Base-by-base conservation (phyloP, 768 basidiomycete species). In the Boletus barrowsii region DNA sequence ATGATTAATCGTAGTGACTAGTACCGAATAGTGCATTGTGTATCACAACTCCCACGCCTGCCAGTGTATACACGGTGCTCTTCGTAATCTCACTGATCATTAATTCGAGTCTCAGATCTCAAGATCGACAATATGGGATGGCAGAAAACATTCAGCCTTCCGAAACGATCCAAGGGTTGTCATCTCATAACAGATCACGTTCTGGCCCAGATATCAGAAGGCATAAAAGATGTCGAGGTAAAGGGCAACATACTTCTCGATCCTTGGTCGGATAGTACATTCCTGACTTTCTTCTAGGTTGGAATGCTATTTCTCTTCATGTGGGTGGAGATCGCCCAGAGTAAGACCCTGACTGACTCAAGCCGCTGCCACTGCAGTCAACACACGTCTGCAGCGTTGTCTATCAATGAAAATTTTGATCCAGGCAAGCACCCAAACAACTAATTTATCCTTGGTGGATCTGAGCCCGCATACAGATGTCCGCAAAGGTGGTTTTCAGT, bases 291-390 rank as follows among this genome's bases (percentile, higher is more conserved):
- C 18, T 33, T 51, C 10, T 51, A 93, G 87, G 80, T 87, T 60
- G 94, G 94, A 33, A 90, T 97, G 79, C 72, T 95, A 47, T 91
- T 87, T 69, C 81, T 97, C 35, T 93, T 93, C 73, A 90, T 96
- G 89, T 87, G 68, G 59, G 83, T 73, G 41, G 35, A 42, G 42
- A 43, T 53, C 30, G 33, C 24, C 26, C 26, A 15, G 33, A 44
- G 26, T 20, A 42, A 22, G 20, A 29, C 14, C 32, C 24, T 29
- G 22, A 15, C 59, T 49, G 36, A 61, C 63, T 50, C 52, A 60
- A 40, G 14, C 15, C 51, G 71, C 72, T 17, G 17, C 45, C 72
- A 79, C 32, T 53, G 10, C 56, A 84, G 82, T 44, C 82, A 84
- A 67, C 90, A 94, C 71, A 89, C 89, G 5, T 88, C 86, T 37